Evolutionary conservation across 176 grass and related monocot species (phyloP).

Genomic region (Ensete glaucum): DNA sequence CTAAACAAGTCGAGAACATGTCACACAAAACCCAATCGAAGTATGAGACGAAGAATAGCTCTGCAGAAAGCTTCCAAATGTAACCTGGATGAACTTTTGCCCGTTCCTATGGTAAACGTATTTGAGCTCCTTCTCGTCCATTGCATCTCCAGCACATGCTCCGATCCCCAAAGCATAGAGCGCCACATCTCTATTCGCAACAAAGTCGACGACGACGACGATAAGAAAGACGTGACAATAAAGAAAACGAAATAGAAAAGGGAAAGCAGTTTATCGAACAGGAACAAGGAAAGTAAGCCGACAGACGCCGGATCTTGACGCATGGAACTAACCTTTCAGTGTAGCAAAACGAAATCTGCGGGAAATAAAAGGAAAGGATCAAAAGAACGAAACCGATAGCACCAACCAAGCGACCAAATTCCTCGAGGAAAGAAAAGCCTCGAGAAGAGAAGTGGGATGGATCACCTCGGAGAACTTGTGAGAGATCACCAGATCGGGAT

Average conservation of each 20-base stretch:
- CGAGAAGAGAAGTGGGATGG: neutral
- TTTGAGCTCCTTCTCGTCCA: constrained; percentile 82
- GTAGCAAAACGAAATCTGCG: constrained; percentile 60
- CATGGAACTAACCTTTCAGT: constrained; percentile 48
- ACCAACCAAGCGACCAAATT: neutral
- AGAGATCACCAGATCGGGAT: constrained; percentile 49
- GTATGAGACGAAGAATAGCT: neutral
- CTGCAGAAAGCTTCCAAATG: neutral
- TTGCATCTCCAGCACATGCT: constrained; percentile 63
- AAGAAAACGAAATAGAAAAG: neutral
- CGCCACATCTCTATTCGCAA: constrained; percentile 53
- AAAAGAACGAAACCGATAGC: constrained; percentile 1
- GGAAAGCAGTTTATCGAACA: neutral
- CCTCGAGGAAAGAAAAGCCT: constrained; percentile 28
- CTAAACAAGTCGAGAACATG: neutral
- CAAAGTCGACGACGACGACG: constrained; percentile 6
- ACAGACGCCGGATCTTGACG: neutral
- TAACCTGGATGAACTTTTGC: constrained; percentile 72
- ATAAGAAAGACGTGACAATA: constrained; percentile 2
- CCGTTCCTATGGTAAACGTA: constrained; percentile 63
- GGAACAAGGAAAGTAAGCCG: neutral
- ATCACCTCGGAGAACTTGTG: constrained; percentile 64
- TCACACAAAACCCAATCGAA: neutral
- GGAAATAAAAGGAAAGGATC: neutral
- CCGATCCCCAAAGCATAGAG: constrained; percentile 82